Conservation (phyloP, 2,329 filamentous ascomycete genomes). For the Coleophoma eucalyptorum region DNA sequence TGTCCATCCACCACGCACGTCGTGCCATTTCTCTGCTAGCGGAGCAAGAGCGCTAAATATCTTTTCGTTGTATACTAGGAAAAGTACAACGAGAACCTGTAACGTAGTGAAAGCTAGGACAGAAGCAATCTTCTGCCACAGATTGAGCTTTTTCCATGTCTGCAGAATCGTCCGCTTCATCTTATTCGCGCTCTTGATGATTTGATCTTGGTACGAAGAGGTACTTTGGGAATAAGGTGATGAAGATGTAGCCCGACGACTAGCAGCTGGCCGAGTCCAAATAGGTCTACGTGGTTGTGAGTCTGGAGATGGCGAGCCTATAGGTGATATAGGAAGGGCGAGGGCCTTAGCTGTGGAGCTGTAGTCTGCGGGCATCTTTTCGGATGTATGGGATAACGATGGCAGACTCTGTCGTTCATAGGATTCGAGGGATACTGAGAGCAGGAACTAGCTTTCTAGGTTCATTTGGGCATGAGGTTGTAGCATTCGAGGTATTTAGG, state of each 20-base stretch:
- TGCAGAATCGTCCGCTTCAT: constrained; percentile 44
- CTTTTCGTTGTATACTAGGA: constrained; percentile 72
- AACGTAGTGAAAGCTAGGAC: constrained; percentile 41
- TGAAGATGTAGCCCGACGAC: constrained; percentile 15
- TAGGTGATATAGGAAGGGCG: constrained; percentile 37
- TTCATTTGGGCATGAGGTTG: too few species aligned
- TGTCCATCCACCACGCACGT: constrained; percentile 65
- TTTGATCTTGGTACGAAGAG: constrained; percentile 32
- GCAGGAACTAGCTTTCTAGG: too few species aligned
- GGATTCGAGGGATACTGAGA: too few species aligned
- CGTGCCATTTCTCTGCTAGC: constrained; percentile 72
- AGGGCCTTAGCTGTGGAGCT: constrained; percentile 45
- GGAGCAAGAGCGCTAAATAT: constrained; percentile 77
- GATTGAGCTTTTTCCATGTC: constrained; percentile 52
- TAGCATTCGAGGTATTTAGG: background rate
- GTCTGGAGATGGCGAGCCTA: constrained; percentile 40
- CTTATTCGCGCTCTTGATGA: constrained; percentile 45
- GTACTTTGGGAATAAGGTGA: constrained; percentile 13
- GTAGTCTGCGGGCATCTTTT: constrained; percentile 47
- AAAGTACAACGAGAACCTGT: constrained; percentile 58
- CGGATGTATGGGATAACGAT: constrained; percentile 6
- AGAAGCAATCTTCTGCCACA: constrained; percentile 57
- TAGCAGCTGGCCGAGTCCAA: constrained; percentile 44
- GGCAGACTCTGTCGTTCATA: background rate
- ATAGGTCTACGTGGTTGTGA: constrained; percentile 37